Base-by-base conservation (phyloP, 345 rosid genomes). In the Sapria himalayana region DNA sequence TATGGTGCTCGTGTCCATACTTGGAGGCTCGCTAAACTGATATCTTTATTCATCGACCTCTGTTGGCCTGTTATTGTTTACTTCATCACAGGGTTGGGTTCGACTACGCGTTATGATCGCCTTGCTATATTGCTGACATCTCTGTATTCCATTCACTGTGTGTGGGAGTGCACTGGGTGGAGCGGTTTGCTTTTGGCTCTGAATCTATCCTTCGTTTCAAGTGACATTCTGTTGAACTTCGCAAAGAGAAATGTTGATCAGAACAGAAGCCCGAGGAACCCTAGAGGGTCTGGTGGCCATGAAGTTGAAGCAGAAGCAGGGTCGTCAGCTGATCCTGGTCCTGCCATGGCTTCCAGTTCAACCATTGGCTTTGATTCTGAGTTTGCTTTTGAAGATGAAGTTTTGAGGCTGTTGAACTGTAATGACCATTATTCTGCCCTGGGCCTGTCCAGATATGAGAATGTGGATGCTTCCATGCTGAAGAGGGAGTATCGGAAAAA, bases 401-500 rank as follows among this genome's bases (percentile, higher is more conserved):
- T 89, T 61, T 51, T 57, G 50, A 72, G 95, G 52, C 68, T 89
- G 50, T 62, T 84, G 65, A 70, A 51, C 52, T 89, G 92, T 48
- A 33, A 61, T 21, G 93, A 89, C 70, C 86, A 89, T 67, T 89
- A 84, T 52, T 52, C 79, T 31, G 95, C 61, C 29, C 56, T 82
- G 60, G 93, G 99, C 35, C 49, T 82, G 41, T 24, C 73, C 18
- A 73, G 86, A 22, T 64, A 56, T 48, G 78, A 64, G 60, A 57
- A 69, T 41, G 64, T 84, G 50, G 99, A 89, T 54, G 63, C 46
- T 55, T 57, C 78, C 58, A 37, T 63, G 43, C 61, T 89, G 45
- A 89, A 84, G 69, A 66, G 70, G 59, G 99, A 84, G 65, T 89
- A 89, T 58, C 72, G 81, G 60, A 89, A 80, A 68, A 82, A 73